phyloP scores from a whole-genome alignment of 1,284 basidiomycete species.

The Sporisorium exsertum region DNA sequence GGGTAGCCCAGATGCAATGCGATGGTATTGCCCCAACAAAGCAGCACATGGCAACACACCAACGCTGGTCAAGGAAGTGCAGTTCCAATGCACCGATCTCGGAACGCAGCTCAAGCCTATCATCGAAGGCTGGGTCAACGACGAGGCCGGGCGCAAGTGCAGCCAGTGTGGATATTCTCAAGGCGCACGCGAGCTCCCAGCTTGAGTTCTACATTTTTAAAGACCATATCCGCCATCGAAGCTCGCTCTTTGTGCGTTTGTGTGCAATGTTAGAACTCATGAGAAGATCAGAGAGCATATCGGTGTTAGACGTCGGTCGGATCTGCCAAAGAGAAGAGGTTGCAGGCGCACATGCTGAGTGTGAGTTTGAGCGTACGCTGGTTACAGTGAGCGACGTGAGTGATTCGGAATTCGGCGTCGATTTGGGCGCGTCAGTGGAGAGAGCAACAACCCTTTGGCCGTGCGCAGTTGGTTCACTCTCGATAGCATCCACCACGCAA shows the following conservation, averaged over 20 bases:
- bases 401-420: constrained; percentile 1
- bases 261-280: too few relatives aligned
- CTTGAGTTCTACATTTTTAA: constrained; percentile 9
- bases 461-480: background rate
- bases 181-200: constrained; percentile 42
- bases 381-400: too few relatives aligned
- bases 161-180: constrained; percentile 38
- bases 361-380: background rate
- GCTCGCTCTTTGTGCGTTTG: background rate
- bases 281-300: background rate
- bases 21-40: constrained; percentile 89
- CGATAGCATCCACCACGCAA: background rate
- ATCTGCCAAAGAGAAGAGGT: background rate
- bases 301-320: background rate
- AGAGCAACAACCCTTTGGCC: background rate
- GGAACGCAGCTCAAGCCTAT: constrained; percentile 93
- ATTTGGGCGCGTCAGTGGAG: background rate
- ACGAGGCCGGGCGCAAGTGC: constrained; percentile 56
- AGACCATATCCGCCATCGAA: background rate
- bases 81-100: constrained; percentile 89
- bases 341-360: background rate
- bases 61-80: constrained; percentile 85
- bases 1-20: constrained; percentile 79
- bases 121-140: constrained; percentile 72
- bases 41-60: constrained; percentile 76